Conservation (phyloP, 106 monocot genomes). For the Acorus gramineus region DNA sequence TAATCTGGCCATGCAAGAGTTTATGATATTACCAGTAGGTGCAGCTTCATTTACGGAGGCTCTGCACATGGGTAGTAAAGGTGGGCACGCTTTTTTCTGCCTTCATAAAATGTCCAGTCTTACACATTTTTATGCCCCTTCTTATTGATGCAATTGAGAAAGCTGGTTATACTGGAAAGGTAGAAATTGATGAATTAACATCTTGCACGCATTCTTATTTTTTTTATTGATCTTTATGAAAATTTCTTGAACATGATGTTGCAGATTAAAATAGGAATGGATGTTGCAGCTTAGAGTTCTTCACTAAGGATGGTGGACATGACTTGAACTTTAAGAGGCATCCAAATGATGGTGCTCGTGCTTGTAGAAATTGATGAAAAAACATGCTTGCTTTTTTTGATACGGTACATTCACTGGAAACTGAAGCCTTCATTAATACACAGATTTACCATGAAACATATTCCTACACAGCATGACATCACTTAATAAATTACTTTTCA, state of each 20-base stretch:
- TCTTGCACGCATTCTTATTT: no score
- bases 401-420: not conserved
- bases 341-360: no score
- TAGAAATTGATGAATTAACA: no score
- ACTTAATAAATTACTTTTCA: not conserved
- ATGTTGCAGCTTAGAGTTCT: slow-evolving; percentile 94
- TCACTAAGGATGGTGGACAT: no score
- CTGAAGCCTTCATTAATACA: not conserved
- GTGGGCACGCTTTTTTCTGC: slow-evolving; percentile 12
- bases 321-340: no score
- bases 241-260: not conserved
- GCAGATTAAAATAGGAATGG: slow-evolving; percentile 99
- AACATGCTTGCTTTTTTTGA: no score
- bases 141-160: no score
- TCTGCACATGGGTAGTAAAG: slow-evolving; percentile 90
- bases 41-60: slow-evolving; percentile 89
- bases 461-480: not conserved
- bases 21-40: slow-evolving; percentile 94
- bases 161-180: no score
- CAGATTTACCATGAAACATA: no score
- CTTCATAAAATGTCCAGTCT: no score
- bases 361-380: no score
- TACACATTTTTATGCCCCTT: no score
- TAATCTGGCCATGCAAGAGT: slow-evolving; percentile 97
- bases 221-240: not conserved